Evolutionary conservation across 805 yeast species (phyloP).

Genomic region (Henningerozyma blattae): DNA sequence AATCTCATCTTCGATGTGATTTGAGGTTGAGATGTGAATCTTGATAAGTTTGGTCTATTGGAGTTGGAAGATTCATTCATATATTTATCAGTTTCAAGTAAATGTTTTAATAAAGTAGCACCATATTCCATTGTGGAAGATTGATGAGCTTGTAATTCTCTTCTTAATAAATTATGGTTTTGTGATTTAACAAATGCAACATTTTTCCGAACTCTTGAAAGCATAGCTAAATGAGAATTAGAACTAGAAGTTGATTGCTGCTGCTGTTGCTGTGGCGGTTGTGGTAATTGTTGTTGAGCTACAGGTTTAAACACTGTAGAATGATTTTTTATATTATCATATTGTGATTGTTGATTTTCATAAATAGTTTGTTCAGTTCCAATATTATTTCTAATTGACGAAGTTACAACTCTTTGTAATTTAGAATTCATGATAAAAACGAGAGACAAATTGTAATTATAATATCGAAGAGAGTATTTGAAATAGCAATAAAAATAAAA

Average conservation of each 20-base stretch:
- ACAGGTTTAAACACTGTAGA: too few species aligned
- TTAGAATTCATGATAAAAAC: too few species aligned
- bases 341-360: too few species aligned
- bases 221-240: conserved; percentile 1
- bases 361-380: too few species aligned
- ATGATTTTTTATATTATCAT: too few species aligned
- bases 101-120: conserved; percentile 28
- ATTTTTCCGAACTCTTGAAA: conserved; percentile 13
- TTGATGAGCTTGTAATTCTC: conserved; percentile 38
- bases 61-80: conserved; percentile 2
- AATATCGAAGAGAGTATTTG: too few species aligned
- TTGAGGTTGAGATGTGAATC: conserved; percentile 29
- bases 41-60: conserved; percentile 17
- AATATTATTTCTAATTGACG: too few species aligned
- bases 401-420: too few species aligned
- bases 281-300: too few species aligned
- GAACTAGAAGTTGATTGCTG: conserved; percentile 1
- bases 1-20: conserved; percentile 48
- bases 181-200: conserved; percentile 10
- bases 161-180: conserved; percentile 26
- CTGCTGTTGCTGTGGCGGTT: too few species aligned
- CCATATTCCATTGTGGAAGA: conserved; percentile 34
- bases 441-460: too few species aligned
- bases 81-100: conserved; percentile 19
- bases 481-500: too few species aligned